Evolutionary conservation across 495 filamentous ascomycete species (phyloP), one percentile per base, ranked within the genome.

Genomic region (Alectoria sarmentosa): DNA sequence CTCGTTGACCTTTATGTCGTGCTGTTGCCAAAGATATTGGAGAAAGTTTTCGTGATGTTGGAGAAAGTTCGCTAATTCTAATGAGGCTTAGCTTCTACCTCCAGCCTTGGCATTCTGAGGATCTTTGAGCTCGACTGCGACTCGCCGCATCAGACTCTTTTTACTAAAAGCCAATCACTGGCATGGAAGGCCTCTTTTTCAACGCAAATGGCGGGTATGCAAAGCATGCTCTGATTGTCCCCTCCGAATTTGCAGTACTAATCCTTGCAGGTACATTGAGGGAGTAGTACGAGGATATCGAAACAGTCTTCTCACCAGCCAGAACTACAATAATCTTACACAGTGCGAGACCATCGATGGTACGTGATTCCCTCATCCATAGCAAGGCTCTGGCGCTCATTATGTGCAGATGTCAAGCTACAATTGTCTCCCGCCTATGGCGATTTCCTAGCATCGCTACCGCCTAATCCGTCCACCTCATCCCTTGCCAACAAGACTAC

Each of bases 271-370:
- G 74, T 98, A 93, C 77, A 87, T 98, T 73, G 94, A 98, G 76
- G 94, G 94, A 75, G 88, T 98, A 74, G 90, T 97, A 66, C 88
- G 95, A 69, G 95, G 94, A 60, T 98, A 98, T 80, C 89, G 93
- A 73, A 98, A 99, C 77, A 84, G 84, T 70, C 88, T 99, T 67
- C 84, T 99, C 70, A 98, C 87, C 63, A 77, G 87, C 77, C 84
- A 90, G 76, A 94, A 93, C 82, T 99, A 99, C 79, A 84, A 80
- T 76, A 98, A 98, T 82, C 80, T 99, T 75, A 94, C 86, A 66
- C 94, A 99, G 85, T 99, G 94, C 86, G 94, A 98, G 77, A 96
- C 87, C 58, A 93, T 98, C 69, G 94, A 98, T 79, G 94, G 94
- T 93, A 80, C 68, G 82, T 69, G 63, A 37, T 34, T 56, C 13